These are phyloP conservation scores for Colletotrichum orchidophilum DNA, from an alignment of 2,329 filamentous ascomycete genomes.

Conservation along the genomic window DNA sequence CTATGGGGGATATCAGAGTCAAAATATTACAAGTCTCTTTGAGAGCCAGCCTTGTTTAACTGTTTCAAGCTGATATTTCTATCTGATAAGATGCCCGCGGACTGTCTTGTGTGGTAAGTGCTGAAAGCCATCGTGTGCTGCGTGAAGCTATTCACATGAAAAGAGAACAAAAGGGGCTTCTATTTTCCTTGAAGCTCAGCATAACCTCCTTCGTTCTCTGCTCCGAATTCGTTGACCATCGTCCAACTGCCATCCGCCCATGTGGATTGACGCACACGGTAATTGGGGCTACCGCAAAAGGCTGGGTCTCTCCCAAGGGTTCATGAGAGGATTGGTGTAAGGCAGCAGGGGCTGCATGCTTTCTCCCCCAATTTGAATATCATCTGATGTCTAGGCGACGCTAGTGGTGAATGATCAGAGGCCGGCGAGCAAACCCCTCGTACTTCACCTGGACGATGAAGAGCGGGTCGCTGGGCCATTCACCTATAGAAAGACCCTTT, in stretches of 20 bases:
- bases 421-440: background rate
- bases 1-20: background rate
- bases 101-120: background rate
- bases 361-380: background rate
- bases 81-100: background rate
- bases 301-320: background rate
- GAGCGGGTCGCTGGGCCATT: background rate
- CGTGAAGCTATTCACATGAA: background rate
- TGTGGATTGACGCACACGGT: background rate
- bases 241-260: too few species aligned
- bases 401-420: background rate
- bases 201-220: background rate
- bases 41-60: background rate
- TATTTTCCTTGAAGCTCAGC: too few species aligned
- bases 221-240: background rate
- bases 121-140: background rate
- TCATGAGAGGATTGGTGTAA: background rate
- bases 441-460: background rate
- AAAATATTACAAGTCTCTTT: background rate
- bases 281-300: background rate
- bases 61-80: background rate
- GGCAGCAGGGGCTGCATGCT: background rate
- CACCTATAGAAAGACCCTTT: background rate
- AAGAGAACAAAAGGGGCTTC: background rate
- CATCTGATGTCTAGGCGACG: background rate